These are phyloP conservation scores for Mycena floridula DNA, from an alignment of 768 basidiomycete species.

Conservation along the genomic window DNA sequence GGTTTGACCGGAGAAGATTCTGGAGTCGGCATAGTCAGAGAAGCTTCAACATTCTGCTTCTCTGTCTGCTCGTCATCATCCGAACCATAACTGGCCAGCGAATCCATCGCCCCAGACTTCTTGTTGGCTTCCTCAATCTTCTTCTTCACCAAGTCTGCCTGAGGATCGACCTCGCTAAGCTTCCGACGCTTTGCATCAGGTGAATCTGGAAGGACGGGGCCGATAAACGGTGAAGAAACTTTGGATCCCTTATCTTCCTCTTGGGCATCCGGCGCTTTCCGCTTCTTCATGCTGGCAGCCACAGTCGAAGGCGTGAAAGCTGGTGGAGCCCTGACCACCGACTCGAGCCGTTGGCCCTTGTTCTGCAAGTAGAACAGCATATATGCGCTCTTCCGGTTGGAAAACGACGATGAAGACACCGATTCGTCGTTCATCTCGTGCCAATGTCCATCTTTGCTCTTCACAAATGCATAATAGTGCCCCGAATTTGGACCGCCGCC, in stretches of 20 bases:
- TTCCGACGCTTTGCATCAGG: conserved; percentile 19
- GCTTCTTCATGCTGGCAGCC: conserved; percentile 46
- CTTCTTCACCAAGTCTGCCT: conserved; percentile 43
- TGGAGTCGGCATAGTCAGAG: conserved; percentile 7
- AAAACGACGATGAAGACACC: conserved; percentile 35
- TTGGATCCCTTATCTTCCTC: conserved; percentile 47
- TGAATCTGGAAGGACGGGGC: conserved; percentile 48
- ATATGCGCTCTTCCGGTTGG: conserved; percentile 74
- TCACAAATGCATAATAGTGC: conserved; percentile 89
- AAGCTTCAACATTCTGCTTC: conserved; percentile 10
- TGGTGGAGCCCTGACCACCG: no score
- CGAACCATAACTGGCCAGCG: conserved; percentile 19
- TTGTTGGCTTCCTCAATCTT: conserved; percentile 43
- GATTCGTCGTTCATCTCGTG: conserved; percentile 92
- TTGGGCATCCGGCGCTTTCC: conserved; percentile 29
- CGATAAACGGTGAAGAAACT: conserved; percentile 50
- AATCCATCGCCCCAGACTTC: conserved; percentile 7
- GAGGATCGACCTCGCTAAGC: conserved; percentile 35
- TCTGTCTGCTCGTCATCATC: conserved; percentile 19
- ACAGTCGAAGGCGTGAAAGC: conserved; percentile 23
- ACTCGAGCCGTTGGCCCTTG: conserved; percentile 68
- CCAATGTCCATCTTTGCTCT: conserved; percentile 66
- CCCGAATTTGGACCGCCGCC: conserved; percentile 92
- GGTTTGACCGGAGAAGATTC: no score
- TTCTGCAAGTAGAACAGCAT: conserved; percentile 87